Evolutionary conservation across 345 rosid genomes (phyloP).

Genomic region (Eucalyptus leucophloia): DNA sequence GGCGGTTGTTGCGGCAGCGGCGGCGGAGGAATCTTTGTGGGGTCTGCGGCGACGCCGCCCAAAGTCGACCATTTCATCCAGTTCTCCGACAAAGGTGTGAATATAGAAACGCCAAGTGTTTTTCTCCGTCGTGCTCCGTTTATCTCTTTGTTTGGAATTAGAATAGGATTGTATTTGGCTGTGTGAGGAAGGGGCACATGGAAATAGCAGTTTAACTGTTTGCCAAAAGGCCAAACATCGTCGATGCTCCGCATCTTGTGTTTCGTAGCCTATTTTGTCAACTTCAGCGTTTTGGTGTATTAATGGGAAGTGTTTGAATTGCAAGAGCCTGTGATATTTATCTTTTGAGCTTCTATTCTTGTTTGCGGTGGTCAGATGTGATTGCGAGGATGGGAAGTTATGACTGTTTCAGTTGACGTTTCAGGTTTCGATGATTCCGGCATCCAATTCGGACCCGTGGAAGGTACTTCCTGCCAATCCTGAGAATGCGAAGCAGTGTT

Average conservation of each 20-base stretch:
- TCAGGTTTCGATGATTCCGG: slow-evolving; percentile 85
- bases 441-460: slow-evolving; percentile 80
- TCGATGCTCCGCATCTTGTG: background rate
- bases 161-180: background rate
- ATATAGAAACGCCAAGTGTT: background rate
- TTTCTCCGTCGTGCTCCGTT: background rate
- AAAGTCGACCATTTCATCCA: slow-evolving; percentile 87
- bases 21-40: background rate
- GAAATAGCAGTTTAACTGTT: background rate
- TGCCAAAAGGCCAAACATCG: background rate
- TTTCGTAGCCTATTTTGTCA: background rate
- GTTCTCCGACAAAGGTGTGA: slow-evolving; percentile 74
- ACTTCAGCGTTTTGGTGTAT: background rate
- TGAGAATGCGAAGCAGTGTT: background rate
- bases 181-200: background rate
- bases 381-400: background rate
- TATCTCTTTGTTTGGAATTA: background rate
- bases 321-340: background rate
- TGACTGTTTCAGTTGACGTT: background rate
- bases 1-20: background rate
- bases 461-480: slow-evolving; percentile 33
- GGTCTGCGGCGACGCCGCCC: background rate
- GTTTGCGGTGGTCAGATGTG: background rate
- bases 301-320: background rate
- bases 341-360: background rate